Base-by-base conservation (phyloP, 345 rosid species). In the Acer campestre region DNA sequence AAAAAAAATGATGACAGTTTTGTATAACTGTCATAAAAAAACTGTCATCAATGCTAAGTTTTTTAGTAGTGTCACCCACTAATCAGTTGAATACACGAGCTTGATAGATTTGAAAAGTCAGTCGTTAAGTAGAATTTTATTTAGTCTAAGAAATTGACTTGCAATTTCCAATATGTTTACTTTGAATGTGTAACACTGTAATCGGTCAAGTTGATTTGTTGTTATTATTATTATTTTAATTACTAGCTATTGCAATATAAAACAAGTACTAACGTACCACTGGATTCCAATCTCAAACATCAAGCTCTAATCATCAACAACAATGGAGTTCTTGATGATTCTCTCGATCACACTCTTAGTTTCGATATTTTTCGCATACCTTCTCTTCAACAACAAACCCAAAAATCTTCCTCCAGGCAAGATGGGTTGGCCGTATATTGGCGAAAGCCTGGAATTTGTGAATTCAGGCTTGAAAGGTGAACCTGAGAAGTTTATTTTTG, bases 341-440 rank as follows among this genome's bases (percentile, higher is more conserved):
- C 58, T 80, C 64, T 35, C 17, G 17, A 49, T 82, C 73, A 58
- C 6, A n/a, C 61, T 78, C 42, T 38, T 82, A 8, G 46, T 42
- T 9, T 7, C 46, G 10, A 42, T 42, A 42, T 42, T 9, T 12
- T 0, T 75, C 42, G 11, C 62, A n/a, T 58, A n/a, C 61, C 70
- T 40, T 58, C 82, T 79, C 38, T 16, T 75, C 51, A 70, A 38
- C 78, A 78, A 49, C 3, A 58, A n/a, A 14, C 80, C 81, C 74
- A 46, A n/a, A 1, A 82, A 85, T 59, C 86, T 84, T 49, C 89
- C 90, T 14, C 89, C 87, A 0, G 89, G 89, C 27, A 75, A 73
- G 1, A 67, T 42, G 0, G 85, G 87, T n/a, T 44, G 79, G 9
- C 89, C 86, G 4, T 53, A 71, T 40, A 13, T 88, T 0, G 90